Conservation (phyloP, 2,329 filamentous ascomycete species). For the Rhinocladiella mackenziei region DNA sequence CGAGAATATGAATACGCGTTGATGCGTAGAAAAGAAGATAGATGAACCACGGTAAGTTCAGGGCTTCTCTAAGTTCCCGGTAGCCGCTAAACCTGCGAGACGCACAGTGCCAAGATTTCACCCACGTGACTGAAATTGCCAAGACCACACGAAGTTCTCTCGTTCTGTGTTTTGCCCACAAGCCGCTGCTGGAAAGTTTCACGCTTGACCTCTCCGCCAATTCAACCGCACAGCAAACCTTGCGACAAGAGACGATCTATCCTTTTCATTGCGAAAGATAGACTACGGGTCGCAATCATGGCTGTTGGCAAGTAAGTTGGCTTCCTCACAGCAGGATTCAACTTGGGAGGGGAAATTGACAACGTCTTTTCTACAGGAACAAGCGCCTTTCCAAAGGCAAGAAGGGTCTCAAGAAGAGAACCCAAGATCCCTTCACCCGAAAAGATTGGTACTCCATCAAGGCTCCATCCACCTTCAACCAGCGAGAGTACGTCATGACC, state of each 20-base stretch:
- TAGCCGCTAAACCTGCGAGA: too few relatives aligned
- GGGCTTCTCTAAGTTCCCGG: too few relatives aligned
- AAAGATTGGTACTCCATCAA: conserved; percentile 99
- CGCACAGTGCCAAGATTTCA: too few relatives aligned
- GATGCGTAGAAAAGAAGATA: too few relatives aligned
- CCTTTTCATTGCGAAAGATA: conserved; percentile 9
- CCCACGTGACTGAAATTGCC: too few relatives aligned
- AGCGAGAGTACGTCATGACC: conserved; percentile 75
- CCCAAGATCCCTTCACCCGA: conserved; percentile 91
- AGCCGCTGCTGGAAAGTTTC: too few relatives aligned
- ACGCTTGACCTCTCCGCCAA: not conserved
- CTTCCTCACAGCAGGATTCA: conserved; percentile 3
- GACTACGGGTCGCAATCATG: conserved; percentile 51
- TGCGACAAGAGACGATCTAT: conserved; percentile 13
- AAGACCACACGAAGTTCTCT: too few relatives aligned
- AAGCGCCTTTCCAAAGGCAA: conserved; percentile 99
- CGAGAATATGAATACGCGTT: too few relatives aligned
- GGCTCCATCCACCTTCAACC: conserved; percentile 93
- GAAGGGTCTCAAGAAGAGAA: conserved; percentile 99
- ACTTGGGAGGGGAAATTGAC: conserved; percentile 4
- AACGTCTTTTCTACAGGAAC: conserved; percentile 60
- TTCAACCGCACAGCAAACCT: conserved; percentile 4
- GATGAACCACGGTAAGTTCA: too few relatives aligned
- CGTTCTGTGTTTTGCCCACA: too few relatives aligned
- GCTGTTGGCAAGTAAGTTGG: conserved; percentile 71